These are phyloP conservation scores for Macrotyloma uniflorum DNA, from an alignment of 306 rosid genomes.

Conservation along the genomic window DNA sequence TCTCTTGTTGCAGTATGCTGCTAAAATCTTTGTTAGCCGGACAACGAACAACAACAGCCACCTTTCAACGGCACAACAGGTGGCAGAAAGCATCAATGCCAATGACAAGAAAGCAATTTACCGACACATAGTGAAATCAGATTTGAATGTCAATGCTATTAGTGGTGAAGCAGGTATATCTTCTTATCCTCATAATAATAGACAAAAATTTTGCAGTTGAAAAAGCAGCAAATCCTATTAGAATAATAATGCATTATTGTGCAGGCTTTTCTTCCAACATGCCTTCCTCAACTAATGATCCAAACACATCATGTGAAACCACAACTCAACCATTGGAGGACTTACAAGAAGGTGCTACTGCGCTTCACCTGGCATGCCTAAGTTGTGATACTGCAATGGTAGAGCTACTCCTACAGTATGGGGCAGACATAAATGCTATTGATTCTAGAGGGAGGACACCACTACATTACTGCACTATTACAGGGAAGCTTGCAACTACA, in stretches of 20 bases:
- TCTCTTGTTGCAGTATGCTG: slow-evolving; percentile 63
- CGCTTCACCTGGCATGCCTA: slow-evolving; percentile 77
- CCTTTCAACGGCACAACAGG: slow-evolving; percentile 47
- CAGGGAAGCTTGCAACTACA: slow-evolving; percentile 51
- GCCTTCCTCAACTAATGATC: slow-evolving; percentile 42
- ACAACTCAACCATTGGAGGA: slow-evolving; percentile 40
- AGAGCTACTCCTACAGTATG: slow-evolving; percentile 74
- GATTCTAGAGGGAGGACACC: slow-evolving; percentile 70
- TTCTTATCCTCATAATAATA: slow-evolving; percentile 19
- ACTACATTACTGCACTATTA: slow-evolving; percentile 61
- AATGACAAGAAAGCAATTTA: slow-evolving; percentile 81
- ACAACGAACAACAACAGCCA: slow-evolving; percentile 33
- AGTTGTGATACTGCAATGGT: slow-evolving; percentile 69
- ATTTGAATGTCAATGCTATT: slow-evolving; percentile 53
- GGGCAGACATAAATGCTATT: slow-evolving; percentile 65
- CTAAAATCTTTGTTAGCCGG: slow-evolving; percentile 63
- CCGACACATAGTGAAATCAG: slow-evolving; percentile 56
- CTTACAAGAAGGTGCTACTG: slow-evolving; percentile 50
- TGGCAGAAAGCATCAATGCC: slow-evolving; percentile 59
- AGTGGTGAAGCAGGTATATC: slow-evolving; percentile 49
- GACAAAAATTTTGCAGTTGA: slow-evolving; percentile 10
- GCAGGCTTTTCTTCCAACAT: slow-evolving; percentile 43
- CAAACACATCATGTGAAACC: slow-evolving; percentile 29
- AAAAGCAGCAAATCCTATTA: background rate
- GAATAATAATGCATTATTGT: slow-evolving; percentile 1